Base-by-base conservation (phyloP, 164 flowering plant species). In the Magnolia sinica region DNA sequence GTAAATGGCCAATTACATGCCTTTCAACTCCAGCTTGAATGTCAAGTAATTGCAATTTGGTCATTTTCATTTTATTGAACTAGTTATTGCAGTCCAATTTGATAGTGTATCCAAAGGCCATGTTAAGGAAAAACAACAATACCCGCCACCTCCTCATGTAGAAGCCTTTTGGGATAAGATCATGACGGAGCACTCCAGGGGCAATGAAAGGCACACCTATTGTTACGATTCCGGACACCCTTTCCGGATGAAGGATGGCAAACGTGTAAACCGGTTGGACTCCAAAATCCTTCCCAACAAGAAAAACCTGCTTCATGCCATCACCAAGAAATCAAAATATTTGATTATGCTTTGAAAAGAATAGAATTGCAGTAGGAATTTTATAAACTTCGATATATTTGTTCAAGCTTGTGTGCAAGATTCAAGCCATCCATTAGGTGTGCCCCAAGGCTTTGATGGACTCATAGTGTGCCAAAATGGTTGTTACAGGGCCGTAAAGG, bases 251-350 rank as follows among this genome's bases (percentile, higher is more conserved):
- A 20, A 79, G 50, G 45, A 83, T 77, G 16, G 87, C 83, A 45
- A 86, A 74, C 20, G 61, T 20, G 69, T 68, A 80, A 8, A 74
- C 85, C 0, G 87, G 79, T 0, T 50, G 0, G 20, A 87, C 87
- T 75, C 92, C 96, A 75, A 89, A 87, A 68, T 91, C 96, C 79
- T 89, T 89, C 27, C 86, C 90, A 29, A 89, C 77, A 2, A 91
- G 69, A 78, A 86, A 85, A 20, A 76, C 90, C 93, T 91, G 80
- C n/a, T 29, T 1, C 52, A 50, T 16, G 18, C 13, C 14, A 29
- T 27, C 50, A 10, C n/a, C 51, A 69, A 11, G 50, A 27, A 69
- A 69, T 45, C 45, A 8, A 69, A 22, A 63, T 55, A 55, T 55
- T 16, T 10, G 3, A 55, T 55, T 55, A 55, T 55, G 18, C 45